Percentiles rank a stretch among this genome's conserved stretches.
These are phyloP conservation scores for Piloderma croceum DNA, from an alignment of 768 basidiomycete genomes.

Conservation along the genomic window DNA sequence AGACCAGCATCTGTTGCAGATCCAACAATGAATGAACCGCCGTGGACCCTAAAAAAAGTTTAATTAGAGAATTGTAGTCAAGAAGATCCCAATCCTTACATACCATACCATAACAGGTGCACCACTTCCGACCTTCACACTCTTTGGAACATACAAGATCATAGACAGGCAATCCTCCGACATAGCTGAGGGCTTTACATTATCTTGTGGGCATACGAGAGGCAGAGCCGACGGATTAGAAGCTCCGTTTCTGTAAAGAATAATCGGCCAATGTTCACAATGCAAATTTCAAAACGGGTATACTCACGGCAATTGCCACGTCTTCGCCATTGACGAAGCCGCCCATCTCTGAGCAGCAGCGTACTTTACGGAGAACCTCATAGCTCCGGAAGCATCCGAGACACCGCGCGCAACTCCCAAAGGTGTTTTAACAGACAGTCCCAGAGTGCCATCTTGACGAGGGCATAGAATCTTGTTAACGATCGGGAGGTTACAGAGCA, in stretches of 20 bases:
- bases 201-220: conserved; percentile 65
- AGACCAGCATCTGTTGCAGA: conserved; percentile 67
- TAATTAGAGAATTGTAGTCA: not conserved
- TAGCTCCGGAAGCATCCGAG: conserved; percentile 40
- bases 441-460: conserved; percentile 20
- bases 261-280: conserved; percentile 3
- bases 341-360: conserved; percentile 59
- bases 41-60: conserved; percentile 60
- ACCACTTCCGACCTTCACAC: conserved; percentile 25
- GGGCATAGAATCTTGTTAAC: conserved; percentile 40
- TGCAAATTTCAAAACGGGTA: not conserved
- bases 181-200: conserved; percentile 41
- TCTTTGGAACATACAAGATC: conserved; percentile 61
- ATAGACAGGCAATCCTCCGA: conserved; percentile 82
- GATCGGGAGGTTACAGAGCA: conserved; percentile 45
- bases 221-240: conserved; percentile 53
- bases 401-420: conserved; percentile 32
- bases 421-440: conserved; percentile 18
- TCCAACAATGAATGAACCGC: conserved; percentile 73
- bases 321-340: conserved; percentile 44
- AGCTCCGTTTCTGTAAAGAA: conserved; percentile 39
- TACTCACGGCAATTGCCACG: conserved; percentile 61
- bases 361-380: conserved; percentile 63
- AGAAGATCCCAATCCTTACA: conserved; percentile 13
- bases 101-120: conserved; percentile 59